A percentile compares a stretch with the other conserved stretches of the same genome.
phyloP scores from a whole-genome alignment of 805 yeast genomes.

The Candida sakaeoensis region DNA sequence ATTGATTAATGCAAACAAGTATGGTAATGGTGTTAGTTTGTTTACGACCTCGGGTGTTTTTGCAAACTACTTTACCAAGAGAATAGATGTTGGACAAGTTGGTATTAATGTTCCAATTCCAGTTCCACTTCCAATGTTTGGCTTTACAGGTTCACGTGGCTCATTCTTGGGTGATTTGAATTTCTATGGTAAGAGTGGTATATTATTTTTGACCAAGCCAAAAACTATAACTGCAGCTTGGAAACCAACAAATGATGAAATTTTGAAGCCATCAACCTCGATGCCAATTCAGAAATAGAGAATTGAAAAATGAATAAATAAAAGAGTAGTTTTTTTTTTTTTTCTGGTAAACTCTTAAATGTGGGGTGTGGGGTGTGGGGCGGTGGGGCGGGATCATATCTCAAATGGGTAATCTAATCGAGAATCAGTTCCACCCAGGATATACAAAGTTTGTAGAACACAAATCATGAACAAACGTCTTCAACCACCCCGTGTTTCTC shows the following conservation, averaged over 20 bases:
- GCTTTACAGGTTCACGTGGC: slow-evolving; percentile 73
- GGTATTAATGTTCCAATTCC: slow-evolving; percentile 80
- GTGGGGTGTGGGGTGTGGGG: no score
- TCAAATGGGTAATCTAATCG: no score
- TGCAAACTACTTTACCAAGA: slow-evolving; percentile 67
- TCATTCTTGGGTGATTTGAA: slow-evolving; percentile 77
- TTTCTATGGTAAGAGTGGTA: slow-evolving; percentile 75
- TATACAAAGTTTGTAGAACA: no score
- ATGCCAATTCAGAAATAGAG: slow-evolving; percentile 61
- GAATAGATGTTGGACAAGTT: slow-evolving; percentile 71
- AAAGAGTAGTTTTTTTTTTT: no score
- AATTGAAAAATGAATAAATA: not conserved
- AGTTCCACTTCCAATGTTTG: slow-evolving; percentile 77
- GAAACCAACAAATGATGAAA: slow-evolving; percentile 50
- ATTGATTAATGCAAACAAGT: slow-evolving; percentile 52
- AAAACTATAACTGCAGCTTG: slow-evolving; percentile 71
- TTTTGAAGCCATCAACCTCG: slow-evolving; percentile 52
- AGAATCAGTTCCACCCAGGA: no score
- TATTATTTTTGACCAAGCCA: slow-evolving; percentile 67
- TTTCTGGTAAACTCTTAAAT: no score
- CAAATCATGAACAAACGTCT: no score
- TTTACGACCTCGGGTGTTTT: slow-evolving; percentile 68
- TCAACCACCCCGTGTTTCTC: no score
- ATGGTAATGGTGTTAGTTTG: slow-evolving; percentile 70
- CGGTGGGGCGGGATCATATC: no score